Percentiles rank a stretch among this genome's conserved stretches.
Evolutionary conservation across 2,329 filamentous ascomycete genomes (phyloP).

Genomic region (Tothia fuscella): DNA sequence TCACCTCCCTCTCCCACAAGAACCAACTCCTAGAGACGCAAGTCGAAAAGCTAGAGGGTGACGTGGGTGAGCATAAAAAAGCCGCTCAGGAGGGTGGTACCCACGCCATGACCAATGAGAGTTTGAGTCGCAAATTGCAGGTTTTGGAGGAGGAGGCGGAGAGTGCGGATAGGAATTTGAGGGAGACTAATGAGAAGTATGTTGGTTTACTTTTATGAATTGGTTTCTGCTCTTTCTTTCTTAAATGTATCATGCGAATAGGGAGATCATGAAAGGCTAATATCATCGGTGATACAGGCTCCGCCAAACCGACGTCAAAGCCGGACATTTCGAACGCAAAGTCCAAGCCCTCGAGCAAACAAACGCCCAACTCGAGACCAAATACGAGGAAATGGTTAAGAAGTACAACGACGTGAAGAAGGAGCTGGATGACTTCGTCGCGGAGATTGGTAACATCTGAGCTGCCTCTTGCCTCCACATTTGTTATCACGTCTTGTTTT

Average conservation of each 20-base stretch:
- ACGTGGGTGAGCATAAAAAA: conserved; percentile 79
- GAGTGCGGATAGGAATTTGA: conserved; percentile 87
- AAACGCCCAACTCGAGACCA: conserved; percentile 88
- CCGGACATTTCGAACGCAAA: conserved; percentile 98
- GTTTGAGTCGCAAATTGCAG: conserved; percentile 82
- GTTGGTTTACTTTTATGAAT: conserved; percentile 26
- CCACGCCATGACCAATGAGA: conserved; percentile 82
- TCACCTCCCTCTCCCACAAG: conserved; percentile 91
- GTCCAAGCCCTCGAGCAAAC: conserved; percentile 89
- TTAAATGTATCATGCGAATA: conserved; percentile 8
- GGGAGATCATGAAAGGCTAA: background rate
- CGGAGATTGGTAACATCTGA: conserved; percentile 89
- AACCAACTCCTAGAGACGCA: conserved; percentile 82
- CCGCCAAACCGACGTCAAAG: conserved; percentile 97
- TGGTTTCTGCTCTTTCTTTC: background rate
- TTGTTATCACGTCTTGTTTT: too few species aligned
- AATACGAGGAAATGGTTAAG: conserved; percentile 96
- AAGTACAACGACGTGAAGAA: conserved; percentile 76
- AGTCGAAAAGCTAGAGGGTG: conserved; percentile 81
- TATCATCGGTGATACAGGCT: conserved; percentile 48
- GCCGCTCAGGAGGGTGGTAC: conserved; percentile 69
- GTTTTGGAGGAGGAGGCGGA: conserved; percentile 97
- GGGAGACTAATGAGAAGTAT: conserved; percentile 98
- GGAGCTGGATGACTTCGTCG: conserved; percentile 82
- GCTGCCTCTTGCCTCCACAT: too few species aligned